Evolutionary conservation across 1,139 yeast species (phyloP).

Genomic region (Citeromyces hawaiiensis): DNA sequence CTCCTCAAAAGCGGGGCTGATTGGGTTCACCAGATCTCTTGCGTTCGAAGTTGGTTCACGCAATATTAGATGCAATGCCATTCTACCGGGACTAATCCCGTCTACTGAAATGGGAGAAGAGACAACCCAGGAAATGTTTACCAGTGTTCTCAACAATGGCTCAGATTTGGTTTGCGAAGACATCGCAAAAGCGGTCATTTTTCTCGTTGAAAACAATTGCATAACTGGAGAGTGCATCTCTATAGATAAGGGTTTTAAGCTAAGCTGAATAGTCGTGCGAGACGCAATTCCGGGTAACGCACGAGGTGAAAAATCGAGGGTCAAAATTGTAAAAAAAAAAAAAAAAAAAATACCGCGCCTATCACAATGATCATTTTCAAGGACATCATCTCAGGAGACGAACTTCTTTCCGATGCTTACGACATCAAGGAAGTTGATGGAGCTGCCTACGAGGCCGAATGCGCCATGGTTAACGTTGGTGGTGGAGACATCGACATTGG

Average conservation of each 20-base stretch:
- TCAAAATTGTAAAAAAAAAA: not conserved
- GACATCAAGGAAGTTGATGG: slow-evolving; percentile 76
- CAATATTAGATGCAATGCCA: slow-evolving; percentile 43
- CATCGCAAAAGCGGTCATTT: slow-evolving; percentile 13
- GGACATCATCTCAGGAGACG: slow-evolving; percentile 91
- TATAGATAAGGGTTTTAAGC: slow-evolving; percentile 5
- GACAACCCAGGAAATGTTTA: slow-evolving; percentile 15
- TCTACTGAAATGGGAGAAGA: slow-evolving; percentile 61
- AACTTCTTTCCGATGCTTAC: slow-evolving; percentile 95
- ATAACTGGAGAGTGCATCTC: slow-evolving; percentile 26
- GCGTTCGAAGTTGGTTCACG: slow-evolving; percentile 45
- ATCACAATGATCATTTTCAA: slow-evolving; percentile 21
- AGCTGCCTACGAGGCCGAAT: slow-evolving; percentile 93
- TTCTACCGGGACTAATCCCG: slow-evolving; percentile 60
- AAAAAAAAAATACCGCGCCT: not conserved
- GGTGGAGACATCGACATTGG: slow-evolving; percentile 95
- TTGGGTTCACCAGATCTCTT: slow-evolving; percentile 51
- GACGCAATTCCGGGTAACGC: not conserved
- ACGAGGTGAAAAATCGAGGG: too few species aligned
- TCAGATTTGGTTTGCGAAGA: slow-evolving; percentile 18
- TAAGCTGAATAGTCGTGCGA: not conserved
- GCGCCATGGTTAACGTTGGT: slow-evolving; percentile 74
- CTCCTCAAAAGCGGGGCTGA: slow-evolving; percentile 69
- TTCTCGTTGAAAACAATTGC: slow-evolving; percentile 17
- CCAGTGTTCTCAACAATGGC: slow-evolving; percentile 15